These are phyloP conservation scores for Yamadazyma oceani DNA, from an alignment of 1,139 yeast genomes.

Conservation along the genomic window DNA sequence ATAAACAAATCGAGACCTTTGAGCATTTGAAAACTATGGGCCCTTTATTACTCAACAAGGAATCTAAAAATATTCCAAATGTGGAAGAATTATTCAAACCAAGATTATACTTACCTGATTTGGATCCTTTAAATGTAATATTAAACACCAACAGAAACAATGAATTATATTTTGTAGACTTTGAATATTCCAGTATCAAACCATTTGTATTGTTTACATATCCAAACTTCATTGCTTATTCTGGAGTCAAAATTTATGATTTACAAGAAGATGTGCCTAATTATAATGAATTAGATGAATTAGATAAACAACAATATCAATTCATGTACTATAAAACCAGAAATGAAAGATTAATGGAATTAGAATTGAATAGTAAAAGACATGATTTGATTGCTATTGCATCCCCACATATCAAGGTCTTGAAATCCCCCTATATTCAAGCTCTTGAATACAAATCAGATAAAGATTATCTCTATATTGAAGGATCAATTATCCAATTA, in stretches of 20 bases:
- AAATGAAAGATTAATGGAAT: constrained; percentile 88
- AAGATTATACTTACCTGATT: constrained; percentile 74
- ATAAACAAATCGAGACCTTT: constrained; percentile 56
- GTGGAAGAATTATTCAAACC: constrained; percentile 66
- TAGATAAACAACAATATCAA: constrained; percentile 76
- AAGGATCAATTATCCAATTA: constrained; percentile 69
- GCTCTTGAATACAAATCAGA: constrained; percentile 63
- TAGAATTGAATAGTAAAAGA: constrained; percentile 61
- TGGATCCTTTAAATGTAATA: constrained; percentile 87
- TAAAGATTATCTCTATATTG: constrained; percentile 64
- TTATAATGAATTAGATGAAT: constrained; percentile 62
- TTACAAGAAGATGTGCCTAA: constrained; percentile 73
- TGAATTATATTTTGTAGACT: constrained; percentile 63
- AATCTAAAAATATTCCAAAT: constrained; percentile 55
- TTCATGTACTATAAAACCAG: constrained; percentile 88
- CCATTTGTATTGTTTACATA: constrained; percentile 78
- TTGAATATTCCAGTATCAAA: constrained; percentile 75
- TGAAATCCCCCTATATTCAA: constrained; percentile 66
- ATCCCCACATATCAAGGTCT: constrained; percentile 69
- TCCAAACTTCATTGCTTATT: constrained; percentile 82
- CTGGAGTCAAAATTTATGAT: constrained; percentile 82
- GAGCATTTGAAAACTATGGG: constrained; percentile 57
- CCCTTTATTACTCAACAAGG: constrained; percentile 52
- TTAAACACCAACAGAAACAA: constrained; percentile 36
- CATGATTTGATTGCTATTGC: constrained; percentile 75